These are phyloP conservation scores for Eurotiales sp. DNA, from an alignment of 2,329 filamentous ascomycete genomes.

Conservation along the genomic window DNA sequence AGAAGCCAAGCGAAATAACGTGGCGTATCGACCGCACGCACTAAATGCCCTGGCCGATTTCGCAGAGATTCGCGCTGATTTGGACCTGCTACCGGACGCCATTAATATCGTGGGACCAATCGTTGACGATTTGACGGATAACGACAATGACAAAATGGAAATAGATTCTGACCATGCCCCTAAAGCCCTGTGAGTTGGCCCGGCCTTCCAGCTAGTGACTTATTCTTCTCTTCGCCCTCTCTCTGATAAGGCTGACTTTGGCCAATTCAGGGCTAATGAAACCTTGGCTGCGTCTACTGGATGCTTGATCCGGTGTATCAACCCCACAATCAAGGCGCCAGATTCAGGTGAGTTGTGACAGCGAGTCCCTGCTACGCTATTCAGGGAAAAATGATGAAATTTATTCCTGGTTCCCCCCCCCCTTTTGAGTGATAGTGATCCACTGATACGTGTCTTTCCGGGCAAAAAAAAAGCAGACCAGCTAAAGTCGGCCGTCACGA, in stretches of 20 bases:
- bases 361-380: neutral
- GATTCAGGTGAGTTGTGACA: slow-evolving; percentile 25
- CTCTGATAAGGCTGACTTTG: slow-evolving; percentile 4
- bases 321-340: slow-evolving; percentile 23
- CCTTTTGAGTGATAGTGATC: neutral
- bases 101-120: slow-evolving; percentile 60
- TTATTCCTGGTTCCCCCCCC: too few species aligned
- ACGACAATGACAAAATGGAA: slow-evolving; percentile 63
- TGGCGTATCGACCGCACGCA: slow-evolving; percentile 73
- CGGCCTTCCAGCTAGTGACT: neutral
- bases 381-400: neutral
- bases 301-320: slow-evolving; percentile 37
- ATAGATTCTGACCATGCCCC: slow-evolving; percentile 53
- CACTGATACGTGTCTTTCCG: slow-evolving; percentile 1
- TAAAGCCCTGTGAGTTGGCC: slow-evolving; percentile 26
- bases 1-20: slow-evolving; percentile 89
- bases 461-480: neutral
- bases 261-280: slow-evolving; percentile 25
- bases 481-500: slow-evolving; percentile 16
- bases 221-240: neutral
- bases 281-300: slow-evolving; percentile 37
- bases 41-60: slow-evolving; percentile 70
- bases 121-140: slow-evolving; percentile 55
- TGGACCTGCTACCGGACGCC: slow-evolving; percentile 67
- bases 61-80: slow-evolving; percentile 62